Evolutionary conservation across 805 yeast species (phyloP), one percentile per base, ranked within the genome.

Genomic region (Kluyveromyces dobzhanskii): DNA sequence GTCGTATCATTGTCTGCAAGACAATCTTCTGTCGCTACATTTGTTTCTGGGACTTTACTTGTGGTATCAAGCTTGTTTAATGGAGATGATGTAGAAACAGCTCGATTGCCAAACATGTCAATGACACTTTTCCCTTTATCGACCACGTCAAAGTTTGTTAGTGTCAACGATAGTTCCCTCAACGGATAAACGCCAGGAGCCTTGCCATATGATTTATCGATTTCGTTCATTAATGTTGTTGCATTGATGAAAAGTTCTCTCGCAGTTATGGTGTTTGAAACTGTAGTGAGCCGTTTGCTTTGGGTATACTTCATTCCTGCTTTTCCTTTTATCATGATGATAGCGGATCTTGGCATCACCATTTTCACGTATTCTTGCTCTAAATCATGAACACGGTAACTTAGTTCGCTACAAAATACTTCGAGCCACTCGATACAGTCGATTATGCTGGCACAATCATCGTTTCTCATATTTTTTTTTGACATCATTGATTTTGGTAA

Each of bases 401-500:
- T 62, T 23, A 90, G 59, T 50, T 90, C 98, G 0, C 87, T 88
- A 2, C 83, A 71, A 63, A 80, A 88, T 0, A 90, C 94, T 28
- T 70, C 75, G 6, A 90, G 62, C 98, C 98, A 90, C 16, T 76
- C 78, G 4, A 65, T 46, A 17, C 84, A 74, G 48, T 85, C 95
- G 2, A 63, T 64, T 5, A 69, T 44, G 2, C 68, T 66, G 3
- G 58, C 59, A 2, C 88, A 76, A 0, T 76, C 64, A 9, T 67
- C 66, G 0, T 75, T 71, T 35, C 79, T 61, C 57, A 90, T 80
- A 53, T 87, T 85, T 55, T 92, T 92, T 35, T 79, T 78, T 0
- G 96, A 81, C 61, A 79, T 78, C 97, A 92, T 90, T 0, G 94
- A 79, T 54, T 87, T 85, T 7, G 84, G 68, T 18, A 77, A 76